A percentile compares a stretch with the other conserved stretches of the same genome.
These are phyloP conservation scores for Asterophora lycoperdoides DNA, from an alignment of 768 basidiomycete genomes.

Conservation along the genomic window DNA sequence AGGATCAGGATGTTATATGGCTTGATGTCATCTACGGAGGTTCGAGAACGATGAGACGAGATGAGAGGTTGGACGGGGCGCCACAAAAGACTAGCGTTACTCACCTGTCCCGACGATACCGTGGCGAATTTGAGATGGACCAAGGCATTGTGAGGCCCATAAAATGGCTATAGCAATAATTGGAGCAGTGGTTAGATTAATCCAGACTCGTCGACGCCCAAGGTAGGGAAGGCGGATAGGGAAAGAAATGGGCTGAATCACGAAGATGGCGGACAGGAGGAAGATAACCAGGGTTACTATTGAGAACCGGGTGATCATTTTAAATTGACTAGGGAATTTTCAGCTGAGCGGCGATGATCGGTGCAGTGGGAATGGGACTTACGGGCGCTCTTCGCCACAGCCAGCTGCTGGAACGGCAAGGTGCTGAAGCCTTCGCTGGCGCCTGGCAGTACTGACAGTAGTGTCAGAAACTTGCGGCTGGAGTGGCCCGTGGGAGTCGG, in stretches of 20 bases:
- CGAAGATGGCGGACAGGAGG: constrained; percentile 44
- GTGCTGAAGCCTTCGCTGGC: no score
- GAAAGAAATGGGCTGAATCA: constrained; percentile 38
- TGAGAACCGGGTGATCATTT: constrained; percentile 39
- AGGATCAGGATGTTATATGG: constrained; percentile 94
- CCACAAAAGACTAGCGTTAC: constrained; percentile 12
- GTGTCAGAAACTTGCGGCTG: no score
- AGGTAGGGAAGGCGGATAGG: constrained; percentile 24
- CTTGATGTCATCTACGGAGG: constrained; percentile 56
- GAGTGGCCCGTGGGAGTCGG: no score
- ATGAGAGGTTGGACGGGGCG: constrained; percentile 5
- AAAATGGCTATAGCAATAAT: constrained; percentile 45
- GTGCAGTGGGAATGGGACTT: no score
- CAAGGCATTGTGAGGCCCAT: constrained; percentile 48
- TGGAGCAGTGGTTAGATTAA: constrained; percentile 41
- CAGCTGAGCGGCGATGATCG: no score
- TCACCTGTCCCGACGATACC: constrained; percentile 61
- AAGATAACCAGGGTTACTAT: constrained; percentile 45
- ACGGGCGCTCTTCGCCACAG: no score
- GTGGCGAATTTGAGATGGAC: constrained; percentile 48
- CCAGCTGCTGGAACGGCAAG: no score
- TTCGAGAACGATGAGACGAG: no score
- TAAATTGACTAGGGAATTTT: background rate
- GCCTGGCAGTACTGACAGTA: no score
- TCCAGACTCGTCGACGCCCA: constrained; percentile 19